Evolutionary conservation across 176 grass and related monocot species (phyloP).

Genomic region (Echinochloa phyllopogon): DNA sequence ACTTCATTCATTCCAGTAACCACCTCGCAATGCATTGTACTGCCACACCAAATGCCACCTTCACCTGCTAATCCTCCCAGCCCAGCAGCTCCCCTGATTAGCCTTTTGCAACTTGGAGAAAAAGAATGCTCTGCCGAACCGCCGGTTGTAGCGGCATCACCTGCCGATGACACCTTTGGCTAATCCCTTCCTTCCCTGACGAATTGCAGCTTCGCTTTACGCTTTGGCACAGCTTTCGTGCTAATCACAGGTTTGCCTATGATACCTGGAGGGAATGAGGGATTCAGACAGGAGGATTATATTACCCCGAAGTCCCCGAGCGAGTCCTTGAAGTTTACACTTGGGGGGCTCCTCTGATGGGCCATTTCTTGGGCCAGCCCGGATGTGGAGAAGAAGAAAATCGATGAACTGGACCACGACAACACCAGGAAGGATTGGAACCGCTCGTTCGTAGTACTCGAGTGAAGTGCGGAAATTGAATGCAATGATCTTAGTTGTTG

Average conservation of each 20-base stretch:
- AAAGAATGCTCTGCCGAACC: slow-evolving; percentile 22
- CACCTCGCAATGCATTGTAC: slow-evolving; percentile 6
- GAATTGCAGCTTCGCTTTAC: slow-evolving; percentile 44
- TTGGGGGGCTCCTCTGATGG: not conserved
- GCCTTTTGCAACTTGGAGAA: not conserved
- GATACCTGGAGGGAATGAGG: slow-evolving; percentile 33
- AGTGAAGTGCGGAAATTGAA: slow-evolving; percentile 41
- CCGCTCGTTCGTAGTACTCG: slow-evolving; percentile 16
- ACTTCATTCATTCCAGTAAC: slow-evolving; percentile 44
- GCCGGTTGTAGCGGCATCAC: slow-evolving; percentile 16
- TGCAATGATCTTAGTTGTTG: slow-evolving; percentile 51
- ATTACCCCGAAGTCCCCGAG: not conserved
- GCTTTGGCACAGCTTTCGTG: slow-evolving; percentile 40
- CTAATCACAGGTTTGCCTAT: slow-evolving; percentile 34
- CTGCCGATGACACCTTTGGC: slow-evolving; percentile 25
- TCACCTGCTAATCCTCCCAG: not conserved
- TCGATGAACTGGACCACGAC: slow-evolving; percentile 37
- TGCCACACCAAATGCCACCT: slow-evolving; percentile 38
- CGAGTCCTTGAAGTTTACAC: not conserved
- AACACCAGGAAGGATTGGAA: not conserved
- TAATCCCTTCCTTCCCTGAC: slow-evolving; percentile 54
- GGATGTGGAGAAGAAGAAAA: not conserved
- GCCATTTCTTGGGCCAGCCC: slow-evolving; percentile 34
- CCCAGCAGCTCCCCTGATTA: not conserved
- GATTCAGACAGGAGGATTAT: not conserved